Base-by-base conservation (phyloP, 768 basidiomycete genomes). In the Rubroboletus satanas region DNA sequence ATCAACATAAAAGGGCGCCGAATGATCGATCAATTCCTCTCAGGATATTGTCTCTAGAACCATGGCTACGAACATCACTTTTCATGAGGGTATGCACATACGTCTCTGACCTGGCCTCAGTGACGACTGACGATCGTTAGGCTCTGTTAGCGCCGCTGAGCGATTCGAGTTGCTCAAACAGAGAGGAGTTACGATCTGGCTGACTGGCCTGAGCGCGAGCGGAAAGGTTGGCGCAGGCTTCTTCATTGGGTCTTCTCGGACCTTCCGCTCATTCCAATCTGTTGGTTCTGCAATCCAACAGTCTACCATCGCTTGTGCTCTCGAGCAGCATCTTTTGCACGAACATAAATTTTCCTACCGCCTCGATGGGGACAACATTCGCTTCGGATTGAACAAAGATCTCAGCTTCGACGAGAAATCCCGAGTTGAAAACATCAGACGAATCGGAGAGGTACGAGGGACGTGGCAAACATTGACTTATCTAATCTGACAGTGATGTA, bases 251-350 rank as follows among this genome's bases (percentile, higher is more conserved):
- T 46, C 55, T 9, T 50, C 12, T 28, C 46, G 31, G n/a, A 28
- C 32, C 9, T 4, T 26, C 6, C 12, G 33, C 52, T 49, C 15
- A 52, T 21, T 23, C n/a, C 36, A 37, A 18, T 45, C 31, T 21
- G 1, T 17, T 17, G 11, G 3, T 53, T 31, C 42, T 39, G 4
- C 32, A 51, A 39, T 52, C 28, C 8, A 1, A 1, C 68, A 98
- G 93, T 98, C 94, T 7, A 98, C 96, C 28, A 91, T 99, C 62
- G 97, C 92, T 6, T 96, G 93, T 64, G 97, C 97, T 21, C 79
- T 99, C 55, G 97, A 99, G 72, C 94, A 97, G 69, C 91, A 95
- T 70, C 81, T 99, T 7, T 78, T 99, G 50, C 91, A 94, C 73
- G 76, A 88, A 48, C 82, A 82, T 57, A 90, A 88, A 64, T 94